Evolutionary conservation across 2,329 filamentous ascomycete species (phyloP).

Genomic region (Neofusicoccum cordaticola): DNA sequence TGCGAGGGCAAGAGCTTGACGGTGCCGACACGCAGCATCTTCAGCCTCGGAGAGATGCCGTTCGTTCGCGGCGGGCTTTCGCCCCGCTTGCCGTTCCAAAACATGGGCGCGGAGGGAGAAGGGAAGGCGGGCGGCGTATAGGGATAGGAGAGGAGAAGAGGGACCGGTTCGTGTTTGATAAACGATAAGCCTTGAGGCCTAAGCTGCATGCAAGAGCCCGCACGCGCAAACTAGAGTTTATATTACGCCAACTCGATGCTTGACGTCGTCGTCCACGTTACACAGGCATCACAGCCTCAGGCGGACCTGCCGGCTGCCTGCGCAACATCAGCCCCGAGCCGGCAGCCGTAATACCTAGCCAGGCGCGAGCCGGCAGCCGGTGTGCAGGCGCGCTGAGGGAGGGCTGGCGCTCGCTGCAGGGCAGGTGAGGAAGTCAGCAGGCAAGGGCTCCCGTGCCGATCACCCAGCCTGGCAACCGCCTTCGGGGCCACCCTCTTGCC

Average conservation of each 20-base stretch:
- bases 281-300: conserved; percentile 1
- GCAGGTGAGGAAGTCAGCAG: conserved; percentile 9
- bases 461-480: not conserved
- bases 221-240: not conserved
- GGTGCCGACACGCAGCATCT: not conserved
- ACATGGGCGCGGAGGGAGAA: not conserved
- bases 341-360: not conserved
- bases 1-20: conserved; percentile 17
- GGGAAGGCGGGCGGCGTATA: not conserved
- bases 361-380: not conserved
- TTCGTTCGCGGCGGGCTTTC: not conserved
- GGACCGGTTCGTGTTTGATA: conserved; percentile 4
- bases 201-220: conserved; percentile 3
- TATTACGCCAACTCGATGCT: not conserved
- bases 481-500: not conserved
- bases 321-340: not conserved
- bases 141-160: not conserved
- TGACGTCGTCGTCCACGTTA: not conserved
- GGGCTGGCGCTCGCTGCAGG: not conserved
- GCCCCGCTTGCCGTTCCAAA: not conserved
- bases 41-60: conserved; percentile 1
- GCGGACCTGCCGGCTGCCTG: not conserved
- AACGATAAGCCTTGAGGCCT: conserved; percentile 7
- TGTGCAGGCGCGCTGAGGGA: not conserved
- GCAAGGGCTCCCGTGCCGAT: not conserved